phyloP scores from a whole-genome alignment of 192 early-diverging fungal genomes.

The Mycoemilia scoparia region DNA sequence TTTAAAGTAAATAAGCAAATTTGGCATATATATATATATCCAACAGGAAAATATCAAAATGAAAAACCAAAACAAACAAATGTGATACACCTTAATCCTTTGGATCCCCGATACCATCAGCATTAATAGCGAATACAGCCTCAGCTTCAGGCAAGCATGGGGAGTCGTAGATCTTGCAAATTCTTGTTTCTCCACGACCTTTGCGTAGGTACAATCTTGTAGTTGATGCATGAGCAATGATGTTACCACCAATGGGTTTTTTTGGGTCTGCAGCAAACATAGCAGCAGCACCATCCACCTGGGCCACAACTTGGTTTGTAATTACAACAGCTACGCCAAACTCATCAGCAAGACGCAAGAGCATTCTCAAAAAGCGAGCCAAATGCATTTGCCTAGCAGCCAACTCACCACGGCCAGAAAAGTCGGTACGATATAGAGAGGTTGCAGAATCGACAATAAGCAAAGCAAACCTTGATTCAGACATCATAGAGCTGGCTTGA shows the following conservation, averaged over 20 bases:
- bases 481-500: conserved; percentile 83
- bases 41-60: background rate
- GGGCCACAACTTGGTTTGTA: conserved; percentile 95
- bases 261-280: conserved; percentile 84
- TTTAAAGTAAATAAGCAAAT: too few species aligned
- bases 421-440: conserved; percentile 91
- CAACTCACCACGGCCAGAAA: conserved; percentile 84
- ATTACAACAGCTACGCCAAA: conserved; percentile 95
- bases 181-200: conserved; percentile 73
- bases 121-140: conserved; percentile 76
- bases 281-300: conserved; percentile 68
- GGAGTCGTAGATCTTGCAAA: conserved; percentile 96
- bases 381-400: conserved; percentile 89
- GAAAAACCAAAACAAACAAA: conserved; percentile 1
- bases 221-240: conserved; percentile 94
- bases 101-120: conserved; percentile 76
- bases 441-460: conserved; percentile 88
- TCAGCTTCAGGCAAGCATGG: conserved; percentile 86
- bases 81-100: conserved; percentile 35
- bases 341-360: conserved; percentile 84
- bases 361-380: conserved; percentile 68
- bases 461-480: conserved; percentile 62
- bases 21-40: too few species aligned
- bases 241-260: conserved; percentile 96
- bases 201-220: conserved; percentile 86